These are phyloP conservation scores for Naematelia encephala DNA, from an alignment of 768 basidiomycete species.

Conservation along the genomic window DNA sequence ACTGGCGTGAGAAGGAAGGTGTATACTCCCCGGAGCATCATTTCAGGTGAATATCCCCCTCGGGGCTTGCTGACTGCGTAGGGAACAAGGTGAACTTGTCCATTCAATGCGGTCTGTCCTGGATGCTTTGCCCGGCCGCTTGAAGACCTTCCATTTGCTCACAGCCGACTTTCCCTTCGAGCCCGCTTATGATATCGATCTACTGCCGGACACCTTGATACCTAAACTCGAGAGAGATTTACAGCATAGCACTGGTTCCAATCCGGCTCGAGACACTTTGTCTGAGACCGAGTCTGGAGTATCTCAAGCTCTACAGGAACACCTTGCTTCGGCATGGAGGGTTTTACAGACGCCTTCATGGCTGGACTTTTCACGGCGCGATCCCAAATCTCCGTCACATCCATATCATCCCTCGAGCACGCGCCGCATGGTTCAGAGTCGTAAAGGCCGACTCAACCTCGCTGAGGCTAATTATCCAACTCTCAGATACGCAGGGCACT, in stretches of 20 bases:
- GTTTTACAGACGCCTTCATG: conserved; percentile 44
- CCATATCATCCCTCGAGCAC: conserved; percentile 35
- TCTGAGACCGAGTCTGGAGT: conserved; percentile 4
- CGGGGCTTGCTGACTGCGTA: conserved; percentile 5
- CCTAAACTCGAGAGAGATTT: conserved; percentile 21
- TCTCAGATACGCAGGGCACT: conserved; percentile 40
- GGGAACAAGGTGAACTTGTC: conserved; percentile 45
- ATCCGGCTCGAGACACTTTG: not conserved
- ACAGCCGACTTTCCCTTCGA: conserved; percentile 38
- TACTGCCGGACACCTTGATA: conserved; percentile 24
- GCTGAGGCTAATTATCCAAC: conserved; percentile 29
- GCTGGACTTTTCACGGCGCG: conserved; percentile 39
- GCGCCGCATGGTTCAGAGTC: not conserved
- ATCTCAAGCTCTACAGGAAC: conserved; percentile 17
- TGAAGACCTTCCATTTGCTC: conserved; percentile 41
- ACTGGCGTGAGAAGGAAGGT: conserved; percentile 19
- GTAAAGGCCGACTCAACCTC: conserved; percentile 1
- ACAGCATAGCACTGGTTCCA: conserved; percentile 1
- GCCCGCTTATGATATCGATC: conserved; percentile 16
- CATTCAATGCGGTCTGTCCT: conserved; percentile 47
- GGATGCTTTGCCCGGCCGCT: conserved; percentile 35
- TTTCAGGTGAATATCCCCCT: conserved; percentile 31
- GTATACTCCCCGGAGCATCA: conserved; percentile 45
- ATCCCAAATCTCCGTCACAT: conserved; percentile 33
- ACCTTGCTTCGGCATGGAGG: conserved; percentile 33